phyloP scores from a whole-genome alignment of 805 yeast species.

The Scheffersomyces amazonensis region DNA sequence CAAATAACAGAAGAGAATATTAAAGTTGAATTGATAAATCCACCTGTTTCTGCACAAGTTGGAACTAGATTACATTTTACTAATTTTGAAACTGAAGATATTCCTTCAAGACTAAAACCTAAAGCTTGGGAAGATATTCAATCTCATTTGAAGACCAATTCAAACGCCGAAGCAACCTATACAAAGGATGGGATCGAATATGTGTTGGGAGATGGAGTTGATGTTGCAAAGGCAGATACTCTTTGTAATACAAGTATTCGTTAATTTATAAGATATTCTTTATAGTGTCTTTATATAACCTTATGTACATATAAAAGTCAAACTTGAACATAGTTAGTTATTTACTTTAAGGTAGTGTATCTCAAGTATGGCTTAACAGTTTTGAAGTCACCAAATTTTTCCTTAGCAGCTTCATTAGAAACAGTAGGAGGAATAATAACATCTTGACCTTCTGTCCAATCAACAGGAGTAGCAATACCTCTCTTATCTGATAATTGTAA shows the following conservation, averaged over 20 bases:
- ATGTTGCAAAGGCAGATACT: slow-evolving; percentile 4
- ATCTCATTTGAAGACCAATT: slow-evolving; percentile 24
- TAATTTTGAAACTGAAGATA: slow-evolving; percentile 2
- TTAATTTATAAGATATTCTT: not conserved
- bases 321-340: not conserved
- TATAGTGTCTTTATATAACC: not conserved
- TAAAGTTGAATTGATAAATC: slow-evolving; percentile 44
- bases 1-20: slow-evolving; percentile 12
- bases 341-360: slow-evolving; percentile 35
- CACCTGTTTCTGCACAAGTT: slow-evolving; percentile 35
- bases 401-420: slow-evolving; percentile 56
- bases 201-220: slow-evolving; percentile 7
- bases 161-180: slow-evolving; percentile 26
- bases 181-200: slow-evolving; percentile 17
- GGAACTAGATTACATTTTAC: slow-evolving; percentile 42
- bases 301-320: not conserved
- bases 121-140: slow-evolving; percentile 34
- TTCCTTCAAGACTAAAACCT: slow-evolving; percentile 25
- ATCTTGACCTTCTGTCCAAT: slow-evolving; percentile 74
- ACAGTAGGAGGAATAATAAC: slow-evolving; percentile 70
- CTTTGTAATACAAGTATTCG: slow-evolving; percentile 6
- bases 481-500: slow-evolving; percentile 61
- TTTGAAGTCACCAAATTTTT: slow-evolving; percentile 58
- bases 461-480: slow-evolving; percentile 66
- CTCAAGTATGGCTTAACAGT: slow-evolving; percentile 63